phyloP scores from a whole-genome alignment of 169 alveolate species.

The Perkinsus olseni region DNA sequence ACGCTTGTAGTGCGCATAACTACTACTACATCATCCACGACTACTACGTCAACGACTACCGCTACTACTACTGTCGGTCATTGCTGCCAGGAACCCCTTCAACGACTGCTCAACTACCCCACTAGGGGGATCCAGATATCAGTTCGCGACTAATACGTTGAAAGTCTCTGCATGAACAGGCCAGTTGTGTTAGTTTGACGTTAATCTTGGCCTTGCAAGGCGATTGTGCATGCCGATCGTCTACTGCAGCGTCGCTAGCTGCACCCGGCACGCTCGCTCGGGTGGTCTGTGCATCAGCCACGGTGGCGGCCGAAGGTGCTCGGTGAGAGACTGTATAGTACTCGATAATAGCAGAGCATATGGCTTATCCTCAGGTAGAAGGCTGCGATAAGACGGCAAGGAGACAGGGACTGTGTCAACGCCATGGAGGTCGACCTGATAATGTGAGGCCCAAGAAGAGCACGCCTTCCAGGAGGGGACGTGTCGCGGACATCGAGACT shows the following conservation, averaged over 20 bases:
- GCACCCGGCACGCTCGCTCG: not conserved
- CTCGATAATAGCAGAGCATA: not conserved
- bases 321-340: not conserved
- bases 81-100: too few species aligned
- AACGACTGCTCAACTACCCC: too few species aligned
- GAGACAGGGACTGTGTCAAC: not conserved
- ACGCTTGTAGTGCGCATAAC: too few species aligned
- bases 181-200: too few species aligned
- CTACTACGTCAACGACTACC: too few species aligned
- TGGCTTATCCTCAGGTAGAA: not conserved
- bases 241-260: not conserved
- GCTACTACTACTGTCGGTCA: too few species aligned
- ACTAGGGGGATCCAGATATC: too few species aligned
- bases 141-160: too few species aligned
- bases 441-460: not conserved
- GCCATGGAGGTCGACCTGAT: not conserved
- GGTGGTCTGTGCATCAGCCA: not conserved
- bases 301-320: not conserved
- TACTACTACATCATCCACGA: too few species aligned
- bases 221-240: not conserved
- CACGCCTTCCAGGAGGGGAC: not conserved
- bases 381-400: not conserved
- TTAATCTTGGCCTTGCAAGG: too few species aligned
- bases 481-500: not conserved
- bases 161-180: too few species aligned